Percentiles rank a stretch among this genome's conserved stretches.
phyloP scores from a whole-genome alignment of 1,139 yeast genomes.

The Pichia sp. region DNA sequence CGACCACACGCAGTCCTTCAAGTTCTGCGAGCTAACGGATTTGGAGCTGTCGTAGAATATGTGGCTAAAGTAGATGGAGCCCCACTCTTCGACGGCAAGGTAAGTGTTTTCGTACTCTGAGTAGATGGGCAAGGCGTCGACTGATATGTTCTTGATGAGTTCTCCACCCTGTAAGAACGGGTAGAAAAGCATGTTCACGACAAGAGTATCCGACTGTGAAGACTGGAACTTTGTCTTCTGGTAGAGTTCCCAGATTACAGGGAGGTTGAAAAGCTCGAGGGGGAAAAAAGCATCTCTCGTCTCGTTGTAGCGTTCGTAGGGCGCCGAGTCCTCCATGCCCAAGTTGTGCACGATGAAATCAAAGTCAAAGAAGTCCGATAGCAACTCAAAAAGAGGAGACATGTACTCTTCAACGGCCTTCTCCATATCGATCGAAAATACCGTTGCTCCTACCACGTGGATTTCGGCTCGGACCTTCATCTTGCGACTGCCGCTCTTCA shows the following conservation, averaged over 20 bases:
- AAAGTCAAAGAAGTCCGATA: conserved; percentile 54
- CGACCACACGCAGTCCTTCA: conserved; percentile 26
- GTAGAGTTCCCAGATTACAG: conserved; percentile 21
- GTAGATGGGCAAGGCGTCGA: conserved; percentile 18
- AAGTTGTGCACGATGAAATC: conserved; percentile 44
- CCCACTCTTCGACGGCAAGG: conserved; percentile 22
- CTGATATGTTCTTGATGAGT: conserved; percentile 12
- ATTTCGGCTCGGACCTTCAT: conserved; percentile 48
- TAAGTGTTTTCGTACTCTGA: conserved; percentile 21
- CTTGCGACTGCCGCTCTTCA: neutral
- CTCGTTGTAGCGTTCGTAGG: neutral
- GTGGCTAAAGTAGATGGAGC: conserved; percentile 27
- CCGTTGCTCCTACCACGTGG: conserved; percentile 49
- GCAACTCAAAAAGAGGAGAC: conserved; percentile 40
- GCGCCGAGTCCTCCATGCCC: neutral
- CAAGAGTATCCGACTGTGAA: neutral
- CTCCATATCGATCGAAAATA: conserved; percentile 53
- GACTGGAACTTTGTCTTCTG: neutral
- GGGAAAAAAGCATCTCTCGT: conserved; percentile 24
- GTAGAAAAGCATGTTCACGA: conserved; percentile 22
- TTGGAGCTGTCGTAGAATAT: neutral
- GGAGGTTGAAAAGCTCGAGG: conserved; percentile 21
- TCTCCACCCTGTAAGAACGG: conserved; percentile 25
- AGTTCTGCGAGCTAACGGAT: neutral
- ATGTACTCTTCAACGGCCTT: conserved; percentile 41